Evolutionary conservation across 345 rosid genomes (phyloP), one percentile per base, ranked within the genome.

Genomic region (Acer campestre): DNA sequence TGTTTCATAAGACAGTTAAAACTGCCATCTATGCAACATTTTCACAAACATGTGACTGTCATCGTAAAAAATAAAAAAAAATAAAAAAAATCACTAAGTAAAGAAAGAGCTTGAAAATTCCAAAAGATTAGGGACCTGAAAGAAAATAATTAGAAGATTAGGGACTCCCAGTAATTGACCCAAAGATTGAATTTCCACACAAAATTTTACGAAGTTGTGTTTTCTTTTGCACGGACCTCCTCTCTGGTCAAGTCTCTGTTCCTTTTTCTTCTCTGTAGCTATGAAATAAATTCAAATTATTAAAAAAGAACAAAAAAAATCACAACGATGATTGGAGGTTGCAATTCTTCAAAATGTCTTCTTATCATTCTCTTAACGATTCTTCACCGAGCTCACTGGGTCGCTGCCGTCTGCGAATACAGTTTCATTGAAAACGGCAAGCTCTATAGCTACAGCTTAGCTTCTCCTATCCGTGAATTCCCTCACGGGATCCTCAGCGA

Each of bases 401-500:
- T 9, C 13, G 11, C 38, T 29, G 83, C 82, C 10, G 80, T 81
- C 40, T 96, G 99, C 70, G 88, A 94, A 68, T 79, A 86, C 83
- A 88, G 97, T 77, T 89, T 87, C 84, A 9, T 42, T 62, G 86
- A 85, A 75, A 70, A 89, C 65, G 65, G 81, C 69, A 90, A 84
- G 74, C 83, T 88, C 75, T 92, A 88, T 63, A 80, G 82, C 86
- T 96, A 90, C 85, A 91, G 85, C 86, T 84, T 96, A 89, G 84
- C 89, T 11, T 86, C 98, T 80, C 88, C 95, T 64, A 73, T 88
- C 62, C 85, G 88, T 0, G 86, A 82, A 6, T 90, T 79, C 31
- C 98, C 99, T 77, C 98, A 94, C 31, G 99, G 98, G 35, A 86
- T 83, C 69, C 97, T 91, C 83, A 94, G 98, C 86, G 99, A 96